Evolutionary conservation across 768 basidiomycete genomes (phyloP).

Genomic region (Pseudohyphozyma bogoriensis): DNA sequence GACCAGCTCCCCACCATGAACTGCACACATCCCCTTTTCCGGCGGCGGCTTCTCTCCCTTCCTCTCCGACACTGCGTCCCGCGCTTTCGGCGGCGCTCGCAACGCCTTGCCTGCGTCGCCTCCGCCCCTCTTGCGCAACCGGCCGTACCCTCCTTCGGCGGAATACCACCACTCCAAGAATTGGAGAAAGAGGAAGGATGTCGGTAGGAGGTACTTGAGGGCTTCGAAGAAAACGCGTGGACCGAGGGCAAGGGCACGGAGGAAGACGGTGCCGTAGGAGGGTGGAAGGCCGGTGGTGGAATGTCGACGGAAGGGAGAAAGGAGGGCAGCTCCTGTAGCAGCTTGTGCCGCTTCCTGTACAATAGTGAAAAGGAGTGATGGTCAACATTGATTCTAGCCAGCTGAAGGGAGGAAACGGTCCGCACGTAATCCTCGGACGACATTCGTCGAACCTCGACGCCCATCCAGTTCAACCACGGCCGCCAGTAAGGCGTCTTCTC

Average conservation of each 20-base stretch:
- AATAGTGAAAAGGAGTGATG: no score
- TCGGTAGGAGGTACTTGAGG: slow-evolving; percentile 65
- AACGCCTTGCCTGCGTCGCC: not conserved
- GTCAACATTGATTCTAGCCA: not conserved
- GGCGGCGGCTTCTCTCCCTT: not conserved
- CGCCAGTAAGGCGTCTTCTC: slow-evolving; percentile 75
- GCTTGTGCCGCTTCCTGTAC: slow-evolving; percentile 13
- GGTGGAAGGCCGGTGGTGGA: slow-evolving; percentile 10
- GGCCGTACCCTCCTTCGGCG: slow-evolving; percentile 67
- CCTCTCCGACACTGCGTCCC: not conserved
- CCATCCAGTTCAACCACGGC: slow-evolving; percentile 82
- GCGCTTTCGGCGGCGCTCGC: not conserved
- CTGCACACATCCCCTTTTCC: not conserved
- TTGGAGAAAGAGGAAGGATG: slow-evolving; percentile 87
- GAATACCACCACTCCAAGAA: slow-evolving; percentile 99
- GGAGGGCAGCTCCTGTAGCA: slow-evolving; percentile 11
- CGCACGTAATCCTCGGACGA: slow-evolving; percentile 60
- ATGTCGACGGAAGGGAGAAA: slow-evolving; percentile 17
- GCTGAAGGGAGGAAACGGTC: not conserved
- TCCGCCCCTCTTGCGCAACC: slow-evolving; percentile 52
- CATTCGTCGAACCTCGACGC: slow-evolving; percentile 69
- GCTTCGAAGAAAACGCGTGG: slow-evolving; percentile 66
- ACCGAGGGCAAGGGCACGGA: slow-evolving; percentile 45
- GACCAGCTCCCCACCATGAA: not conserved
- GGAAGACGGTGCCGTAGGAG: slow-evolving; percentile 12